Percentiles rank a stretch among this genome's conserved stretches.
Evolutionary conservation across 768 basidiomycete genomes (phyloP).

Genomic region (Chlorophyllum brunneum): DNA sequence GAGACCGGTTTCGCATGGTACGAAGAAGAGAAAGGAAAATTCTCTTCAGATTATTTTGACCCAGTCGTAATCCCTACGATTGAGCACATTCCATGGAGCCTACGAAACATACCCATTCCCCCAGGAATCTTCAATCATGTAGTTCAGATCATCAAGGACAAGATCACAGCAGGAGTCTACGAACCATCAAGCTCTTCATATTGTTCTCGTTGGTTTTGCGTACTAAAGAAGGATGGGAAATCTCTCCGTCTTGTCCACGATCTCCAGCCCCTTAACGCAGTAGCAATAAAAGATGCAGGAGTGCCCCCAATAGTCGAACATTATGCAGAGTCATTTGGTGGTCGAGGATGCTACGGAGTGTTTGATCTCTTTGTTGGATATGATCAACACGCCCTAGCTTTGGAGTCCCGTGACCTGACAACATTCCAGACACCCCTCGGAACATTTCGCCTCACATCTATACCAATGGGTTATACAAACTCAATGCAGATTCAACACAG

Average conservation of each 20-base stretch:
- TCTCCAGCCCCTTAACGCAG: slow-evolving; percentile 32
- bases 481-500: slow-evolving; percentile 30
- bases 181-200: slow-evolving; percentile 37
- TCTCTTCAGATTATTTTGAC: no score
- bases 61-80: no score
- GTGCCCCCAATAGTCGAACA: slow-evolving; percentile 30
- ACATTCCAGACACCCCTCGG: slow-evolving; percentile 36
- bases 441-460: slow-evolving; percentile 23
- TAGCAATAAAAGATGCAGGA: slow-evolving; percentile 33
- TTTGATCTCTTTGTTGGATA: slow-evolving; percentile 27
- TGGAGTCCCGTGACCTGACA: slow-evolving; percentile 26
- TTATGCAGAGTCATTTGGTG: slow-evolving; percentile 31
- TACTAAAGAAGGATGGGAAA: slow-evolving; percentile 34
- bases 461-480: slow-evolving; percentile 39
- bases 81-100: no score
- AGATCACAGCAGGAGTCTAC: no score
- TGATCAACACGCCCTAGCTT: slow-evolving; percentile 24
- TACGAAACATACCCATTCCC: no score
- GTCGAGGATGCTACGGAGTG: slow-evolving; percentile 28
- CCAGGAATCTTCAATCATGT: no score
- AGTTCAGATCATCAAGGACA: no score
- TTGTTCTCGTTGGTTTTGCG: slow-evolving; percentile 36
- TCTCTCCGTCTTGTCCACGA: slow-evolving; percentile 30
- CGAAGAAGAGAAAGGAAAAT: no score
- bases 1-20: no score